Base-by-base conservation (phyloP, 179 eudicot genomes). In the Gypsophila paniculata region DNA sequence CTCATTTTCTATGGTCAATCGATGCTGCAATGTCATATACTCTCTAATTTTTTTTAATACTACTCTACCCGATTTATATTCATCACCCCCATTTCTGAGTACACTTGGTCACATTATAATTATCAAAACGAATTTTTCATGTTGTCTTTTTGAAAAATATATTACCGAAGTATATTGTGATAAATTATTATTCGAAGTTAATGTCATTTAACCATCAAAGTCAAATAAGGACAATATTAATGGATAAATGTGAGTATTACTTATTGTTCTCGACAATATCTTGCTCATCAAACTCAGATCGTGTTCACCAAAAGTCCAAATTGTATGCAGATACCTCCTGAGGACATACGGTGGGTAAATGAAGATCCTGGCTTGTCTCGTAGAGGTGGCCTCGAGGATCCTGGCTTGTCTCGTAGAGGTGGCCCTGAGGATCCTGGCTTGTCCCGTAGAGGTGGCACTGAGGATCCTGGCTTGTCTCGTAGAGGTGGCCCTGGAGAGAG, bases 341-440 rank as follows among this genome's bases (percentile, higher is more conserved):
- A 86, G 69, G 99, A 95, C 78, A 92, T 95, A 52, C 84, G 89
- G 68, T 95, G 99, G 99, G 98, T 69, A 6, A 89, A 92, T 66
- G 90, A 89, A 67, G 85, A 85, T 29, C 34, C 34, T 29, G 34
- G 34, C 34, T 29, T 29, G 34, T 29, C 34, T 4, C 34, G 4
- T 29, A 29, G 34, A 29, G 34, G 34, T 29, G 34, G 1, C 34
- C 34, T 4, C 4, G 34, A 29, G 69, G 99, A 89, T 77, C 96
- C 90, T 59, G 95, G 87, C 71, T 65, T 88, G 68, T 82, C 88
- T 69, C 86, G 82, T 51, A 86, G 83, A 79, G 86, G 84, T 25
- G 87, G 82, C 46, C 83, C 71, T 67, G 87, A 80, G 22, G 85
- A 85, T 29, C 34, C 34, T 29, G 34, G 34, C 34, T 29, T 29